A percentile compares a stretch with the other conserved stretches of the same genome.
These are phyloP conservation scores for Ceratocystis harringtonii DNA, from an alignment of 2,329 filamentous ascomycete species.

Conservation along the genomic window DNA sequence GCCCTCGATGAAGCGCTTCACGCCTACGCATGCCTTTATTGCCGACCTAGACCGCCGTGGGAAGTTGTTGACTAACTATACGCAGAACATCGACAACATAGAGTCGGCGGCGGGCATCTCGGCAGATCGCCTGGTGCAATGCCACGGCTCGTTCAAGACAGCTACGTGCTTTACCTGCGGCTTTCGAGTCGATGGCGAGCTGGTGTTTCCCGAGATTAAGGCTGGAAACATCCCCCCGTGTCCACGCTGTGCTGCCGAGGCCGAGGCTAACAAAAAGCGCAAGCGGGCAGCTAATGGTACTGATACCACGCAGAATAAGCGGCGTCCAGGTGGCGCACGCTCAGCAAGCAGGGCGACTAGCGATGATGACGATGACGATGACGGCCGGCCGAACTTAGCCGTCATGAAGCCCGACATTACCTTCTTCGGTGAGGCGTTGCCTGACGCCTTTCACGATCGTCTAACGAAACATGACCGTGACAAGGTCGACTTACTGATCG, in stretches of 20 bases:
- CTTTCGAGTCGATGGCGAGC: slow-evolving; percentile 56
- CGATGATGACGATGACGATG: slow-evolving; percentile 23
- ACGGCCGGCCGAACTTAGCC: slow-evolving; percentile 47
- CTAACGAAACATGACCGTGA: slow-evolving; percentile 70
- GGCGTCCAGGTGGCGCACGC: slow-evolving; percentile 2
- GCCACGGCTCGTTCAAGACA: slow-evolving; percentile 89
- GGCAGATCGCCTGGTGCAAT: slow-evolving; percentile 76
- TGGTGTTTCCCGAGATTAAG: slow-evolving; percentile 66
- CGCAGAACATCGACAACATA: slow-evolving; percentile 96
- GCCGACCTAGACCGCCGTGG: slow-evolving; percentile 70
- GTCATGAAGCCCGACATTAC: slow-evolving; percentile 97
- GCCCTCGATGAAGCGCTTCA: slow-evolving; percentile 62
- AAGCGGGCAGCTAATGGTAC: slow-evolving; percentile 28
- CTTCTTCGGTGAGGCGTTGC: slow-evolving; percentile 87
- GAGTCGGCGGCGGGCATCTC: slow-evolving; percentile 74
- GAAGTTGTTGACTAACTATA: slow-evolving; percentile 92
- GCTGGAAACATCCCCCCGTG: slow-evolving; percentile 65
- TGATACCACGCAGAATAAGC: slow-evolving; percentile 21
- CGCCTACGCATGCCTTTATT: slow-evolving; percentile 90
- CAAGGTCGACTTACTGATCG: slow-evolving; percentile 74
- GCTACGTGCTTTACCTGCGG: slow-evolving; percentile 77
- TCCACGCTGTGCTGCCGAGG: slow-evolving; percentile 42
- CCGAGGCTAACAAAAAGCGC: slow-evolving; percentile 24
- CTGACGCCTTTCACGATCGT: slow-evolving; percentile 65
- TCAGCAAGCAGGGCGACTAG: slow-evolving; percentile 25